Evolutionary conservation across 1,284 basidiomycete genomes (phyloP).

Genomic region (Ustilago trichophora): DNA sequence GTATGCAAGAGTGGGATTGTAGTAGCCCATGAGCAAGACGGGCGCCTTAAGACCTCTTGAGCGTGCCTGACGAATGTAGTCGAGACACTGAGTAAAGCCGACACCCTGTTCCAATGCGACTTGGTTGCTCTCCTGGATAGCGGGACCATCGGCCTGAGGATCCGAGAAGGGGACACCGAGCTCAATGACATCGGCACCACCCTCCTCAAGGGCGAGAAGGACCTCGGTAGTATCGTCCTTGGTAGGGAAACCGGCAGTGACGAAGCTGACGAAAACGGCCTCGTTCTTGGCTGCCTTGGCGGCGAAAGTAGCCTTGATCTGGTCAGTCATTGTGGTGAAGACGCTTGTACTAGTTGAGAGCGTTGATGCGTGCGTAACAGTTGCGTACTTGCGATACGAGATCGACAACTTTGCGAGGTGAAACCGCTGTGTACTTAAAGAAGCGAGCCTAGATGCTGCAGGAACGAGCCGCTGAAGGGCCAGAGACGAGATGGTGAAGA

Average conservation of each 20-base stretch:
- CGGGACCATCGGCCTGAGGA: conserved; percentile 87
- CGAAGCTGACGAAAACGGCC: conserved; percentile 63
- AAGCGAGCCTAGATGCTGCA: conserved; percentile 2
- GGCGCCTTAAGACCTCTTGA: conserved; percentile 82
- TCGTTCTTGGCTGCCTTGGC: conserved; percentile 61
- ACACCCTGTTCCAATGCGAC: conserved; percentile 61
- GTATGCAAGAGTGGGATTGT: conserved; percentile 91
- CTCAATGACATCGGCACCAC: conserved; percentile 94
- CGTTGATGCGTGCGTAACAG: not conserved
- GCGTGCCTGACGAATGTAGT: conserved; percentile 81
- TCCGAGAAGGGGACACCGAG: conserved; percentile 94
- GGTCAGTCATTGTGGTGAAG: conserved; percentile 52
- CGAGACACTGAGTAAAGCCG: conserved; percentile 69
- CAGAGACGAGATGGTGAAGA: conserved; percentile 10
- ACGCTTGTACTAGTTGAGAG: not conserved
- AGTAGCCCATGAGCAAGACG: conserved; percentile 81
- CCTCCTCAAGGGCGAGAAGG: conserved; percentile 87
- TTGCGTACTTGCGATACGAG: conserved; percentile 1
- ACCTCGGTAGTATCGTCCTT: conserved; percentile 80
- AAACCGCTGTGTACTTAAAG: not conserved
- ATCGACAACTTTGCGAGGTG: not conserved
- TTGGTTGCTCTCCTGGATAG: conserved; percentile 86
- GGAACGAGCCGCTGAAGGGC: not conserved
- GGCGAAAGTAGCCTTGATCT: conserved; percentile 53
- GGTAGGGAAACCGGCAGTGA: conserved; percentile 64